These are phyloP conservation scores for Grosmannia clavigera DNA, from an alignment of 2,329 filamentous ascomycete genomes.

Conservation along the genomic window DNA sequence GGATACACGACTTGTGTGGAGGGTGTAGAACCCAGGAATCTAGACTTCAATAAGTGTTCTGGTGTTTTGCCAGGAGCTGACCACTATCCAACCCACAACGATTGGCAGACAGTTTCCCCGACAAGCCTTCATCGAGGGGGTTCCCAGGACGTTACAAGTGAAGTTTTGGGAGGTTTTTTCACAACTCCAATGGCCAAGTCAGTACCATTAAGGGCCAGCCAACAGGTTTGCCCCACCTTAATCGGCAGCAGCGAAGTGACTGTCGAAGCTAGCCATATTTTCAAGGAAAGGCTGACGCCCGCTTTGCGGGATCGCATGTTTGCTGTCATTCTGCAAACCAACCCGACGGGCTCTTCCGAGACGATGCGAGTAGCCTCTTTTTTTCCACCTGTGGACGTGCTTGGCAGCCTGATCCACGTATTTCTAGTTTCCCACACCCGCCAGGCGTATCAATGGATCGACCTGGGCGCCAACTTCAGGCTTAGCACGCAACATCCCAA, in stretches of 20 bases:
- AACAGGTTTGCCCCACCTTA: neutral
- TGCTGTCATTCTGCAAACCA: slow-evolving; percentile 48
- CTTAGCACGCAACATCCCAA: slow-evolving; percentile 44
- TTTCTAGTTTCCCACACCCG: slow-evolving; percentile 44
- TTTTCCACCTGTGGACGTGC: slow-evolving; percentile 47
- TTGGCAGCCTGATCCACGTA: slow-evolving; percentile 49
- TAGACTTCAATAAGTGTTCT: neutral
- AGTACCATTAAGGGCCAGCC: neutral
- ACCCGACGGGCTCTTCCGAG: slow-evolving; percentile 31
- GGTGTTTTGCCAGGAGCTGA: neutral
- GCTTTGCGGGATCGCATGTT: slow-evolving; percentile 48
- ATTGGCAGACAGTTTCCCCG: neutral
- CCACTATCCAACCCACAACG: neutral
- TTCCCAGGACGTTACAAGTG: neutral
- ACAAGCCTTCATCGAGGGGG: neutral
- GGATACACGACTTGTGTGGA: neutral
- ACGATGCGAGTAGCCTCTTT: slow-evolving; percentile 43
- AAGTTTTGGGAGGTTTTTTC: neutral
- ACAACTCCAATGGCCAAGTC: neutral
- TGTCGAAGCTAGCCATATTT: neutral
- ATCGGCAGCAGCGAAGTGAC: slow-evolving; percentile 21
- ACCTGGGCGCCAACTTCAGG: slow-evolving; percentile 41
- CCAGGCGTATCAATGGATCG: slow-evolving; percentile 47
- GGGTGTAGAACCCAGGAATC: neutral
- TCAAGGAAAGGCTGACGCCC: neutral